Evolutionary conservation across 2,329 filamentous ascomycete species (phyloP).

Genomic region (Colletotrichum scovillei): DNA sequence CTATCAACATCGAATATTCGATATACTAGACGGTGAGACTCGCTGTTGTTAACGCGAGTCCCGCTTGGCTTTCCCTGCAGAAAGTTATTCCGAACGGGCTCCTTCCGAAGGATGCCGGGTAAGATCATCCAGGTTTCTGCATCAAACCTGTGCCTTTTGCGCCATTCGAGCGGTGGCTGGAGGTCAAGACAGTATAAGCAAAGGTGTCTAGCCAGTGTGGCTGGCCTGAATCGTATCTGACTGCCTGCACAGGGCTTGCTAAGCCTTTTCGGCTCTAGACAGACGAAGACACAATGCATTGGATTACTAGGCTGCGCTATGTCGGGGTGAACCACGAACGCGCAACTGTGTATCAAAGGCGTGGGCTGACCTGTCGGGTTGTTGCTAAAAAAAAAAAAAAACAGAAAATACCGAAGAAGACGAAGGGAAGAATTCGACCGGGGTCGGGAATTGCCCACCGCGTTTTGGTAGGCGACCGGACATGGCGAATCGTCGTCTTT

Average conservation of each 20-base stretch:
- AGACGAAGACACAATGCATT: neutral
- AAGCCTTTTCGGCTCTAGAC: neutral
- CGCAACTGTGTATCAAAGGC: neutral
- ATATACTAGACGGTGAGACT: neutral
- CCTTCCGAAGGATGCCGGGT: neutral
- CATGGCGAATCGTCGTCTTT: neutral
- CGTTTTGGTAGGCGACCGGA: neutral
- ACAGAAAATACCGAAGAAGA: neutral
- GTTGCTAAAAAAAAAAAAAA: neutral
- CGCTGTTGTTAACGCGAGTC: neutral
- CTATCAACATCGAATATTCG: neutral
- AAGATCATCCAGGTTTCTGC: conserved; percentile 1
- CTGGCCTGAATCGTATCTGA: neutral
- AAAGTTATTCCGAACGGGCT: neutral
- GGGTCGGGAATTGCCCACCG: conserved; percentile 1
- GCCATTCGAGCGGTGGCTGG: neutral
- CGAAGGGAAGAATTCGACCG: neutral
- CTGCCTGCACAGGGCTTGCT: neutral
- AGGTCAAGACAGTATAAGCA: neutral
- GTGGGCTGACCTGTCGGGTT: neutral
- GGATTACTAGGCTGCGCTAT: neutral
- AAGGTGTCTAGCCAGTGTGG: neutral
- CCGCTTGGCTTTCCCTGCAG: too few species aligned
- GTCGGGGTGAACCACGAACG: neutral
- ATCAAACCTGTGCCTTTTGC: neutral